A percentile compares a stretch with the other conserved stretches of the same genome.
Evolutionary conservation across 108 stramenopile genomes (phyloP).

Genomic region (Nitzschia sp.): DNA sequence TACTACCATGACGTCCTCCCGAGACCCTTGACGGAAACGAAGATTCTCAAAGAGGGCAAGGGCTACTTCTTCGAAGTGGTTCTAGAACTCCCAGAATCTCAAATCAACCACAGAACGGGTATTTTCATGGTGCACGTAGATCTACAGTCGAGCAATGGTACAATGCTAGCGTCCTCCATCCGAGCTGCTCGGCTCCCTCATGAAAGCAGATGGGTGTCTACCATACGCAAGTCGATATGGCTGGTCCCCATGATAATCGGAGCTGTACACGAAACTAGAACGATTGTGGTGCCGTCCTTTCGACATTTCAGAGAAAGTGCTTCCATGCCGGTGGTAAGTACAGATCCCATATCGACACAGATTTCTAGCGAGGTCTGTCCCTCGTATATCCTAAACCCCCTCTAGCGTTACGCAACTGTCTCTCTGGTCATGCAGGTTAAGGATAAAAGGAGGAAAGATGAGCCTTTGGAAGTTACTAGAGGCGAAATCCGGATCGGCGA

Average conservation of each 20-base stretch:
- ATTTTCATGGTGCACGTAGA: conserved; percentile 28
- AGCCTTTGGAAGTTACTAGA: conserved; percentile 51
- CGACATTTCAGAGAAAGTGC: conserved; percentile 71
- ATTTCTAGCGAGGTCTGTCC: not conserved
- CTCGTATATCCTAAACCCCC: not conserved
- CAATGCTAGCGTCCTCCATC: conserved; percentile 60
- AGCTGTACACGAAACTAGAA: conserved; percentile 64
- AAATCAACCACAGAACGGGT: conserved; percentile 26
- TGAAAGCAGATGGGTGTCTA: conserved; percentile 62
- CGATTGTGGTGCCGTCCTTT: conserved; percentile 60
- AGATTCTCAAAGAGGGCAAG: conserved; percentile 47
- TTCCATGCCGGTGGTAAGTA: conserved; percentile 47
- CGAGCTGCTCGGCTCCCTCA: conserved; percentile 71
- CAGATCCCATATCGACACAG: not conserved
- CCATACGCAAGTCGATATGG: conserved; percentile 52
- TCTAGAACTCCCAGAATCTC: conserved; percentile 71
- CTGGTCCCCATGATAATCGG: conserved; percentile 66
- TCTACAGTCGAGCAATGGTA: conserved; percentile 25
- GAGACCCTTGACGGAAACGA: conserved; percentile 2
- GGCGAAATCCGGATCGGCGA: conserved; percentile 71
- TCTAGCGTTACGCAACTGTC: conserved; percentile 42
- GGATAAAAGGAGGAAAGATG: conserved; percentile 17
- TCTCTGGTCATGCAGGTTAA: conserved; percentile 24
- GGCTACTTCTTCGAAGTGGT: conserved; percentile 67
- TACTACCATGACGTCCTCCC: conserved; percentile 34